Evolutionary conservation across 768 basidiomycete genomes (phyloP).

Genomic region (Amanita exitialis): DNA sequence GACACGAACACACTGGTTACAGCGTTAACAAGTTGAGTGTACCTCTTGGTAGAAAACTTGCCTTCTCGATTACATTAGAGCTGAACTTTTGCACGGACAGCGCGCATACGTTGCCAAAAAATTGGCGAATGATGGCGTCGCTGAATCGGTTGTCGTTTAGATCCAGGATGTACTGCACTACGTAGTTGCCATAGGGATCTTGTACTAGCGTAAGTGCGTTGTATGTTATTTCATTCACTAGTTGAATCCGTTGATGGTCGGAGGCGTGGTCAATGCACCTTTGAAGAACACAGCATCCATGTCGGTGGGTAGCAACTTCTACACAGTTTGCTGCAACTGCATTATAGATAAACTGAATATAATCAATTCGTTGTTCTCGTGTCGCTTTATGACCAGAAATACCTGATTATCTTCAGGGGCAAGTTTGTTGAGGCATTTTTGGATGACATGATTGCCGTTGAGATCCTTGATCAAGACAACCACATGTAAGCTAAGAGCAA

Average conservation of each 20-base stretch:
- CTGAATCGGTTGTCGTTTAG: slow-evolving; percentile 98
- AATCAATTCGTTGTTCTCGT: neutral
- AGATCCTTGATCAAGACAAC: slow-evolving; percentile 99
- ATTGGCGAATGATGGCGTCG: slow-evolving; percentile 95
- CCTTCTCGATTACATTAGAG: slow-evolving; percentile 98
- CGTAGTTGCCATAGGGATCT: slow-evolving; percentile 93
- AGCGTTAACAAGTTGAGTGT: slow-evolving; percentile 1
- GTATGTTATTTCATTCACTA: slow-evolving; percentile 98
- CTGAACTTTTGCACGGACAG: slow-evolving; percentile 99
- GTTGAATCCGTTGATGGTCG: slow-evolving; percentile 87
- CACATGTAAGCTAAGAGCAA: slow-evolving; percentile 94
- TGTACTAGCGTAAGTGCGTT: slow-evolving; percentile 96
- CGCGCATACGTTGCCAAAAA: slow-evolving; percentile 94
- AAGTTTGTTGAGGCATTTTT: slow-evolving; percentile 97
- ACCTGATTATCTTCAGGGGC: slow-evolving; percentile 98
- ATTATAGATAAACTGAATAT: slow-evolving; percentile 88
- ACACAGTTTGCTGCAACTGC: slow-evolving; percentile 98
- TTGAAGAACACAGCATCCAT: slow-evolving; percentile 97
- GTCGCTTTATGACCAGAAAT: slow-evolving; percentile 7
- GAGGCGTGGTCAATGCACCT: slow-evolving; percentile 98
- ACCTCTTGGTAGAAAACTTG: slow-evolving; percentile 15
- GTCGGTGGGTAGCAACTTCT: slow-evolving; percentile 95
- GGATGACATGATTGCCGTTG: slow-evolving; percentile 96
- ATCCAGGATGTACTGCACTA: slow-evolving; percentile 97
- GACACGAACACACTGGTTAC: slow-evolving; percentile 68